These are phyloP conservation scores for Suhomyces kunorum DNA, from an alignment of 1,139 yeast species.

Conservation along the genomic window DNA sequence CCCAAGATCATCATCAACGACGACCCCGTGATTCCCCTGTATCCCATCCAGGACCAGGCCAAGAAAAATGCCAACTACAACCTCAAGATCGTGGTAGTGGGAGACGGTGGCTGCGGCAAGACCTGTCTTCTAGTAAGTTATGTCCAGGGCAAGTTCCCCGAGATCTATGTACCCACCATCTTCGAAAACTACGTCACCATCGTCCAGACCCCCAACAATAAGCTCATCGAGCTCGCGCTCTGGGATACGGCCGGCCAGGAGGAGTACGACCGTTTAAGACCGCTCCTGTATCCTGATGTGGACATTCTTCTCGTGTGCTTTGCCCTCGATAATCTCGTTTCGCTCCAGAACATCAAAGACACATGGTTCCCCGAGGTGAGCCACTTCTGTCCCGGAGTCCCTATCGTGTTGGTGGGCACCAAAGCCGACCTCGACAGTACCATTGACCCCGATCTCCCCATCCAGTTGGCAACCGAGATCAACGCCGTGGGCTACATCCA, in stretches of 20 bases:
- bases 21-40: slow-evolving; percentile 43
- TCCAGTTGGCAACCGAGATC: slow-evolving; percentile 59
- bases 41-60: slow-evolving; percentile 33
- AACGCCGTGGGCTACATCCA: slow-evolving; percentile 79
- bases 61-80: slow-evolving; percentile 40
- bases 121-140: slow-evolving; percentile 84
- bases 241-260: slow-evolving; percentile 98
- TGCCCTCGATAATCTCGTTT: slow-evolving; percentile 62
- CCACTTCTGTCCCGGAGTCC: slow-evolving; percentile 80
- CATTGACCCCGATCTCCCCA: slow-evolving; percentile 51
- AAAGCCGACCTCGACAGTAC: slow-evolving; percentile 61
- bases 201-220: slow-evolving; percentile 55
- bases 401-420: slow-evolving; percentile 76
- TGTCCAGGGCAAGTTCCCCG: slow-evolving; percentile 76
- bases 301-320: slow-evolving; percentile 76
- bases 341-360: slow-evolving; percentile 73
- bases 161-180: slow-evolving; percentile 81
- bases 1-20: slow-evolving; percentile 39
- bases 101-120: slow-evolving; percentile 95
- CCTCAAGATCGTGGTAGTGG: slow-evolving; percentile 80
- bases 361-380: slow-evolving; percentile 86
- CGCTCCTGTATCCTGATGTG: slow-evolving; percentile 81
- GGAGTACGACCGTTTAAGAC: slow-evolving; percentile 82
- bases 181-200: slow-evolving; percentile 81
- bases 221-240: slow-evolving; percentile 68